Percentiles rank a stretch among this genome's conserved stretches.
These are phyloP conservation scores for Mycena sp. DNA, from an alignment of 1,284 basidiomycete species.

Conservation along the genomic window DNA sequence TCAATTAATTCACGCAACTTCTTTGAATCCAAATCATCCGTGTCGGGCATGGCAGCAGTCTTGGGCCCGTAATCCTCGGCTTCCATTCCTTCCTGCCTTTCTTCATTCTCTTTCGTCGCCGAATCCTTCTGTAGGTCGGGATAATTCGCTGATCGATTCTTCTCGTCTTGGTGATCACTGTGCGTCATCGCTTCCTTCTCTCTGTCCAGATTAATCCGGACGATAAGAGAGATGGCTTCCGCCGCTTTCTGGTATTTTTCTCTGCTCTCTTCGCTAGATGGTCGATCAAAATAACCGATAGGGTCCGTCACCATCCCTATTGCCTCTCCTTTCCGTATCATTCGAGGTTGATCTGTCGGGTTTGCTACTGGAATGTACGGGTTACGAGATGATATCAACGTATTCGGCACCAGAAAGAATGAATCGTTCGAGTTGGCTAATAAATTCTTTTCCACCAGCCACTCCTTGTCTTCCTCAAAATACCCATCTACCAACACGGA, in stretches of 20 bases:
- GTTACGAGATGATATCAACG: background rate
- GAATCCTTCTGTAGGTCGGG: no score
- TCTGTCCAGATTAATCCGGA: no score
- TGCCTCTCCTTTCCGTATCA: conserved; percentile 6
- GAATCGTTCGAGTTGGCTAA: conserved; percentile 15
- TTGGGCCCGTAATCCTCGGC: no score
- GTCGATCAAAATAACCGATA: background rate
- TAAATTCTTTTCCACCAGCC: conserved; percentile 20
- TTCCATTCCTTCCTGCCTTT: no score
- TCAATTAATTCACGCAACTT: no score
- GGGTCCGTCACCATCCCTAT: background rate
- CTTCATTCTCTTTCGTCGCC: no score
- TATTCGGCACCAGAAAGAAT: conserved; percentile 3
- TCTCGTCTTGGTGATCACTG: no score
- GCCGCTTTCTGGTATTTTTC: background rate
- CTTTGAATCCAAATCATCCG: no score
- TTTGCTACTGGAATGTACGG: conserved; percentile 6
- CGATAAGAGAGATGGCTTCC: background rate
- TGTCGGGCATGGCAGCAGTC: no score
- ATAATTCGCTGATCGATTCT: no score
- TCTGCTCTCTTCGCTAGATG: background rate
- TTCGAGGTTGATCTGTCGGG: conserved; percentile 2
- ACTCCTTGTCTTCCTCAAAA: conserved; percentile 13
- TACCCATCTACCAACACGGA: background rate
- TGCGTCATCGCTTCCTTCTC: no score